A percentile compares a stretch with the other conserved stretches of the same genome.
These are phyloP conservation scores for Stylosanthes scabra DNA, from an alignment of 331 rosid genomes.

Conservation along the genomic window DNA sequence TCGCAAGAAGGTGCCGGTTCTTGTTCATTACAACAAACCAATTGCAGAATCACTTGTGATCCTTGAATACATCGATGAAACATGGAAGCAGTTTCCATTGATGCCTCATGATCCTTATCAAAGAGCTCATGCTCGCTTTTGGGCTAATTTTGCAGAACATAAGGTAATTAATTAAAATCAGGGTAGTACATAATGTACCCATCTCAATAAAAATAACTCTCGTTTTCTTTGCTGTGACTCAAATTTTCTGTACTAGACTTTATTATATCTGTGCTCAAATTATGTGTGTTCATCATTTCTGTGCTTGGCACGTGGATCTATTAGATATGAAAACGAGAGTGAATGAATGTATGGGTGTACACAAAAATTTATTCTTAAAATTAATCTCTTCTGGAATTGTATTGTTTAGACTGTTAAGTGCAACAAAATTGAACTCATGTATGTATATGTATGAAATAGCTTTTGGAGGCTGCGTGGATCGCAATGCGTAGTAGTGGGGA, in stretches of 20 bases:
- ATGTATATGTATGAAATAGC: conserved; percentile 17
- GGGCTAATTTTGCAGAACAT: conserved; percentile 38
- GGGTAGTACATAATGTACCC: background rate
- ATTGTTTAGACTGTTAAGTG: too few species aligned
- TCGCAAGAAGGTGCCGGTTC: conserved; percentile 47
- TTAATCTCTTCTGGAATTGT: too few species aligned
- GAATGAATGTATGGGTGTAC: too few species aligned
- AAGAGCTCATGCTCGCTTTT: conserved; percentile 47
- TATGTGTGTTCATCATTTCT: too few species aligned
- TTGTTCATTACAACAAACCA: conserved; percentile 29
- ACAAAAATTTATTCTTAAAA: too few species aligned
- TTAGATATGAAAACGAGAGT: too few species aligned
- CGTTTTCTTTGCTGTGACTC: too few species aligned
- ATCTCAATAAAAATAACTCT: background rate
- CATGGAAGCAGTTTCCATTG: conserved; percentile 45
- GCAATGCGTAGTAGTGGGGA: conserved; percentile 40
- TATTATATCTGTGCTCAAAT: too few species aligned
- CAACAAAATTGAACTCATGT: too few species aligned
- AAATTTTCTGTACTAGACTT: too few species aligned
- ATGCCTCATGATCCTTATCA: conserved; percentile 45
- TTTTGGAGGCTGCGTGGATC: background rate
- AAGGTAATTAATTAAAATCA: conserved; percentile 25
- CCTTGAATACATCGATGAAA: conserved; percentile 50
- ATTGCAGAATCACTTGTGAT: conserved; percentile 44
- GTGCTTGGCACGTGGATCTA: too few species aligned